A percentile compares a stretch with the other conserved stretches of the same genome.
Evolutionary conservation across 805 yeast species (phyloP).

Genomic region (Saccharomycopsis sp.): DNA sequence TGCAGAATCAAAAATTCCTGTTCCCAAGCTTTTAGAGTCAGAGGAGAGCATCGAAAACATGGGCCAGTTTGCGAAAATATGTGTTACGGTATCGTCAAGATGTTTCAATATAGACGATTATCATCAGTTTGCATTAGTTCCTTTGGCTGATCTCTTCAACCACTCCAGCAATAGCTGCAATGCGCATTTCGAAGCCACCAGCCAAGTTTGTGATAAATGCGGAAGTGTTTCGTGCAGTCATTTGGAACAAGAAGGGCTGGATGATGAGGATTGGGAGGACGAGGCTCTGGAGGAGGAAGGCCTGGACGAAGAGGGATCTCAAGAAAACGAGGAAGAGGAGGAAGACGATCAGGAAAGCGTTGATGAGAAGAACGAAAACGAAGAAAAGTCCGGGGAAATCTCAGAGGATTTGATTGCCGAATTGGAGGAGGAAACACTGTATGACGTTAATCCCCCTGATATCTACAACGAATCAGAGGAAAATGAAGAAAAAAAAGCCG

Average conservation of each 20-base stretch:
- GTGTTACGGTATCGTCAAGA: conserved; percentile 30
- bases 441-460: background rate
- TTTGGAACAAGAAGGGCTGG: conserved; percentile 23
- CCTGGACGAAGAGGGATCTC: conserved; percentile 14
- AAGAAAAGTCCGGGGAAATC: conserved; percentile 22
- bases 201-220: conserved; percentile 46
- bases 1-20: conserved; percentile 12
- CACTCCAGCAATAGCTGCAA: conserved; percentile 34
- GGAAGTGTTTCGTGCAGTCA: conserved; percentile 41
- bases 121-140: conserved; percentile 73
- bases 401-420: conserved; percentile 10
- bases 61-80: conserved; percentile 14
- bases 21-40: conserved; percentile 12
- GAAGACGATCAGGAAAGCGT: conserved; percentile 21
- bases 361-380: conserved; percentile 17
- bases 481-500: conserved; percentile 4
- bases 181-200: conserved; percentile 15
- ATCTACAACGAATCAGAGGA: background rate
- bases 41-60: background rate
- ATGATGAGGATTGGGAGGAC: conserved; percentile 20
- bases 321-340: conserved; percentile 18
- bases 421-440: background rate
- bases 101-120: conserved; percentile 69
- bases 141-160: conserved; percentile 87
- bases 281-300: conserved; percentile 13